phyloP scores from a whole-genome alignment of 345 rosid species.

The Aurinia saxatilis region DNA sequence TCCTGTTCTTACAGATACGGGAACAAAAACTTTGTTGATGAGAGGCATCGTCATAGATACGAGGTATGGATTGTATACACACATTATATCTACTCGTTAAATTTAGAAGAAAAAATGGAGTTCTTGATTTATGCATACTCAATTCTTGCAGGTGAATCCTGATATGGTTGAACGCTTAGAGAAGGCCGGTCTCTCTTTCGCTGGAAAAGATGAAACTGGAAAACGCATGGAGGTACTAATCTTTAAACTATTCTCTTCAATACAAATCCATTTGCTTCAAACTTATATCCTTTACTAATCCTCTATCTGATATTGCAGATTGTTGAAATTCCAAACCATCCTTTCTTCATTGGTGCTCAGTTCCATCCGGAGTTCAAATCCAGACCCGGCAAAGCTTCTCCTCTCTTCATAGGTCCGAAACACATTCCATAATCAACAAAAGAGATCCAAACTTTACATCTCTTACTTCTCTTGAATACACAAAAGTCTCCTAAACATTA shows the following conservation, averaged over 20 bases:
- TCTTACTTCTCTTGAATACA: neutral
- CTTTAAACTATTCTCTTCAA: neutral
- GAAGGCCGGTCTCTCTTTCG: slow-evolving; percentile 72
- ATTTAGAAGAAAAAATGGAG: neutral
- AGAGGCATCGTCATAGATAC: slow-evolving; percentile 97
- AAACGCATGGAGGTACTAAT: slow-evolving; percentile 80
- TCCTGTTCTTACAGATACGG: slow-evolving; percentile 48
- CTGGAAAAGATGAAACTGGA: slow-evolving; percentile 85
- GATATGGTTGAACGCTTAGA: slow-evolving; percentile 67
- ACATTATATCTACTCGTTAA: neutral
- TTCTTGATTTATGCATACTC: neutral
- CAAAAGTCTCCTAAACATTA: neutral
- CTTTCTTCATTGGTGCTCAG: slow-evolving; percentile 72
- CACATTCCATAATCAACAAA: neutral
- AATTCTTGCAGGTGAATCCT: slow-evolving; percentile 69
- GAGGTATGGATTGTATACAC: slow-evolving; percentile 44
- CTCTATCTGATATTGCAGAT: slow-evolving; percentile 34
- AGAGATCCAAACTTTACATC: neutral
- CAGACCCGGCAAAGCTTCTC: slow-evolving; percentile 87
- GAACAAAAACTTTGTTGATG: slow-evolving; percentile 55
- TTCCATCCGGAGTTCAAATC: slow-evolving; percentile 97
- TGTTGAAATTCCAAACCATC: slow-evolving; percentile 58
- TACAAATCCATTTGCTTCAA: neutral
- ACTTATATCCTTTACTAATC: neutral
- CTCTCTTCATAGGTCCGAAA: slow-evolving; percentile 71